Percentiles rank a stretch among this genome's conserved stretches.
Evolutionary conservation across 176 grass and related monocot species (phyloP).

Genomic region (Rhynchospora breviuscula): DNA sequence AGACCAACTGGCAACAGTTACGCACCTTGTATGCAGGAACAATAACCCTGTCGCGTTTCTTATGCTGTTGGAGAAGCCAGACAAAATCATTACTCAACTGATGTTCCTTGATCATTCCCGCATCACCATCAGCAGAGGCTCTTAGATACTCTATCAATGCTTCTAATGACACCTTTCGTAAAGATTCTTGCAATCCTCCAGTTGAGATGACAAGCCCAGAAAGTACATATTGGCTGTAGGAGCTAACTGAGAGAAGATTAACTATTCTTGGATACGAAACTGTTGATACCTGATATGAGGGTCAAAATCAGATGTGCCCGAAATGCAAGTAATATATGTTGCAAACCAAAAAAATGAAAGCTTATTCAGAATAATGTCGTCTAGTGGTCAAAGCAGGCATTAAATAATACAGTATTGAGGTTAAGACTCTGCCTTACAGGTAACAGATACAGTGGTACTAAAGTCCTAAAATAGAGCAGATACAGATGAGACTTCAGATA

Average conservation of each 20-base stretch:
- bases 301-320: not conserved
- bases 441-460: not conserved
- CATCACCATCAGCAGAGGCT: constrained; percentile 39
- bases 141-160: constrained; percentile 79
- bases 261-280: constrained; percentile 82
- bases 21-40: constrained; percentile 78
- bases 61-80: constrained; percentile 64
- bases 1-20: not conserved
- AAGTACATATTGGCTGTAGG: constrained; percentile 75
- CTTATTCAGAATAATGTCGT: not conserved
- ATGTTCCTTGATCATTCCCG: constrained; percentile 47
- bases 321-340: not conserved
- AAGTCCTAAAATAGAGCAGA: not conserved
- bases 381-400: not conserved
- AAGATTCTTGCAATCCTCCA: constrained; percentile 90
- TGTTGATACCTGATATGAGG: constrained; percentile 47
- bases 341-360: not conserved
- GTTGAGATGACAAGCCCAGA: constrained; percentile 88
- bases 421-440: not conserved
- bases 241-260: constrained; percentile 66
- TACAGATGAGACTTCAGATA: not conserved
- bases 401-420: not conserved
- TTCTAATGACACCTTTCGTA: constrained; percentile 55
- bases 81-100: constrained; percentile 61
- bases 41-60: constrained; percentile 78